phyloP scores from a whole-genome alignment of 1,284 basidiomycete genomes.

The Irpex lacteus region DNA sequence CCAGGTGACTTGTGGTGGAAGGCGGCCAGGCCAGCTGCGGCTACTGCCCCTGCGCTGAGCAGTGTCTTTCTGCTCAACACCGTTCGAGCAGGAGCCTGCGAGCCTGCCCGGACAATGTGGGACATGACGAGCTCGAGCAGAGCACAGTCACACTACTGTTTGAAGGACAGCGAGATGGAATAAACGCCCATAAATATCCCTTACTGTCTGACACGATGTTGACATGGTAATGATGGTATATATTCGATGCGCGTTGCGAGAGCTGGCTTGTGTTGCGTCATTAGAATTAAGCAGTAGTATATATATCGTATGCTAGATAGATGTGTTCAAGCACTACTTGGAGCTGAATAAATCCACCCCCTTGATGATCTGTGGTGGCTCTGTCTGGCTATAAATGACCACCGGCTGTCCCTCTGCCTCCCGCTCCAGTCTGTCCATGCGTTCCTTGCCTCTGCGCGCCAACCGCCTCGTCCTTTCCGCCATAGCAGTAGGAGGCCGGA shows the following conservation, averaged over 20 bases:
- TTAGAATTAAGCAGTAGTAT: too few relatives aligned
- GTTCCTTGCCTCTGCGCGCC: constrained; percentile 8
- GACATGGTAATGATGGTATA: background rate
- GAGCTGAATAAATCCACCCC: background rate
- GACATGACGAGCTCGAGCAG: constrained; percentile 4
- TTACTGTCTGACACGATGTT: background rate
- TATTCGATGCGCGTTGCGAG: too few relatives aligned
- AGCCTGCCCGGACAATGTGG: constrained; percentile 18
- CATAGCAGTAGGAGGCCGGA: constrained; percentile 1
- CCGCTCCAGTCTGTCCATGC: constrained; percentile 3
- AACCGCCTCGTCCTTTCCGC: constrained; percentile 9
- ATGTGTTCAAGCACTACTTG: too few relatives aligned
- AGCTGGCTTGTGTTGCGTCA: background rate
- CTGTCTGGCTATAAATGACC: background rate
- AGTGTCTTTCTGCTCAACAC: constrained; percentile 16
- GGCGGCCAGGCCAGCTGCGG: constrained; percentile 18
- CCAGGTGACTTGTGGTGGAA: constrained; percentile 12
- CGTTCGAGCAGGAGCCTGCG: constrained; percentile 17
- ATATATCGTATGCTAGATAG: background rate
- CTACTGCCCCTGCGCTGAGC: constrained; percentile 20
- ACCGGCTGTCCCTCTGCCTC: constrained; percentile 7
- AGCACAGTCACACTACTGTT: background rate
- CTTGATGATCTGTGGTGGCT: background rate
- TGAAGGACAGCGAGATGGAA: background rate
- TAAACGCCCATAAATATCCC: background rate